phyloP scores from a whole-genome alignment of 139 green algal genomes.

The Asterochloris erici region DNA sequence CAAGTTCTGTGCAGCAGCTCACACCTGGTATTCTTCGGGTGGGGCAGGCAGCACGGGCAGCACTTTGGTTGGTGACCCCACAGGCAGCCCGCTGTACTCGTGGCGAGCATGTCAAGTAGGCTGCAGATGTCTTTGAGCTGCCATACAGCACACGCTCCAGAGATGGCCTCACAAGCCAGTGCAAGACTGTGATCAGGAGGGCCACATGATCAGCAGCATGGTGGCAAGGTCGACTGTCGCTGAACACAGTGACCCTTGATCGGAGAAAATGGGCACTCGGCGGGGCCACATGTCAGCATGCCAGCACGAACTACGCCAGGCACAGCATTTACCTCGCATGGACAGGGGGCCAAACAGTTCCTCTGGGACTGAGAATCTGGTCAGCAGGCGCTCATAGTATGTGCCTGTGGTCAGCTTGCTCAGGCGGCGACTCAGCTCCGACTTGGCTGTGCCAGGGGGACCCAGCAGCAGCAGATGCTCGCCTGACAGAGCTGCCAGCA shows the following conservation, averaged over 20 bases:
- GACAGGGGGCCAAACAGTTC: constrained; percentile 94
- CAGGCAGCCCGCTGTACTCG: too few species aligned
- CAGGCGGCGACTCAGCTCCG: constrained; percentile 81
- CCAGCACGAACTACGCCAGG: background rate
- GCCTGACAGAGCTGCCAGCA: constrained; percentile 78
- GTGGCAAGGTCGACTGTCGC: too few species aligned
- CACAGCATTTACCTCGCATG: constrained; percentile 54
- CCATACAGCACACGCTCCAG: too few species aligned
- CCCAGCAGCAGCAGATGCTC: constrained; percentile 87
- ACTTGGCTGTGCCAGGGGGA: constrained; percentile 90
- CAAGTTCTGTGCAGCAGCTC: background rate
- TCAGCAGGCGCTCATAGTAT: constrained; percentile 95
- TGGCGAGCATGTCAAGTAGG: too few species aligned
- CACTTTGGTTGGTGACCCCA: too few species aligned
- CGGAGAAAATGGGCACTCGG: background rate
- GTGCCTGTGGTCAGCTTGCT: constrained; percentile 51
- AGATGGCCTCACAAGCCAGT: too few species aligned
- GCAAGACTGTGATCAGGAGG: too few species aligned
- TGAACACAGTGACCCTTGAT: background rate
- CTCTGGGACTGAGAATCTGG: constrained; percentile 90
- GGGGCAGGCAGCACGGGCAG: background rate
- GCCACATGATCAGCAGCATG: too few species aligned
- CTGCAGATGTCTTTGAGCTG: too few species aligned
- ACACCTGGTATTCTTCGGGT: background rate
- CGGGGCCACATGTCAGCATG: background rate